Conservation (phyloP, 352 stramenopile species). For the Phytopythium delawarense region DNA sequence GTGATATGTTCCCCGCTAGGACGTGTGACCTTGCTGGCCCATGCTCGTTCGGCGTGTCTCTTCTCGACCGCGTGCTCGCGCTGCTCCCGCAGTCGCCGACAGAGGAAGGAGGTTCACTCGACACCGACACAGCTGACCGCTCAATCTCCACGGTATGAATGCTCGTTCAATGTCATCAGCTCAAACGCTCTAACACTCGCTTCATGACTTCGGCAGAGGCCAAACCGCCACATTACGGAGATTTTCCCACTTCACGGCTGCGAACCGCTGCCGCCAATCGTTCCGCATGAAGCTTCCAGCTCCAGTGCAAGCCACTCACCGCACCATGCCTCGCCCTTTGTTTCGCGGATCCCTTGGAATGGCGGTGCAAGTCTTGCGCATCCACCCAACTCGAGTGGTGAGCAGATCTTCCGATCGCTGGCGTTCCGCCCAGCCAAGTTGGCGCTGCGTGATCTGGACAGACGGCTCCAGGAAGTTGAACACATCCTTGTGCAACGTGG, state of each 20-base stretch:
- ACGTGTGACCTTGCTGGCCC: constrained; percentile 61
- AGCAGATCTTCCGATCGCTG: constrained; percentile 61
- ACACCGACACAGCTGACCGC: not conserved
- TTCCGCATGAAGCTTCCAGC: constrained; percentile 1
- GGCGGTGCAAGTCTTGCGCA: constrained; percentile 67
- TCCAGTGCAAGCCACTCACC: not conserved
- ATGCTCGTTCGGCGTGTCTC: constrained; percentile 57
- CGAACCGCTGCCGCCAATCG: constrained; percentile 32
- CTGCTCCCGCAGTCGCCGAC: constrained; percentile 48
- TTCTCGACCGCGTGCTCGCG: constrained; percentile 66
- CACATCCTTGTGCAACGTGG: constrained; percentile 41
- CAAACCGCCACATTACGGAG: constrained; percentile 47
- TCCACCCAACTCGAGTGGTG: constrained; percentile 30
- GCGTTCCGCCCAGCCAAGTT: constrained; percentile 60
- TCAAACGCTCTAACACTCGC: constrained; percentile 3
- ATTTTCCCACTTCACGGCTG: constrained; percentile 67
- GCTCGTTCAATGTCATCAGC: constrained; percentile 1
- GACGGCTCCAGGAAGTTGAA: constrained; percentile 57
- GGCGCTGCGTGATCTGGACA: constrained; percentile 66
- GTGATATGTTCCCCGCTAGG: constrained; percentile 11
- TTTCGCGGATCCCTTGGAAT: constrained; percentile 59
- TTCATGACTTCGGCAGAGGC: constrained; percentile 18
- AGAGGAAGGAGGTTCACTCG: not conserved
- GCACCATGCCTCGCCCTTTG: constrained; percentile 49
- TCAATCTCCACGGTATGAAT: not conserved